A percentile compares a stretch with the other conserved stretches of the same genome.
Evolutionary conservation across 176 grass and related monocot species (phyloP).

Genomic region (Ensete glaucum): DNA sequence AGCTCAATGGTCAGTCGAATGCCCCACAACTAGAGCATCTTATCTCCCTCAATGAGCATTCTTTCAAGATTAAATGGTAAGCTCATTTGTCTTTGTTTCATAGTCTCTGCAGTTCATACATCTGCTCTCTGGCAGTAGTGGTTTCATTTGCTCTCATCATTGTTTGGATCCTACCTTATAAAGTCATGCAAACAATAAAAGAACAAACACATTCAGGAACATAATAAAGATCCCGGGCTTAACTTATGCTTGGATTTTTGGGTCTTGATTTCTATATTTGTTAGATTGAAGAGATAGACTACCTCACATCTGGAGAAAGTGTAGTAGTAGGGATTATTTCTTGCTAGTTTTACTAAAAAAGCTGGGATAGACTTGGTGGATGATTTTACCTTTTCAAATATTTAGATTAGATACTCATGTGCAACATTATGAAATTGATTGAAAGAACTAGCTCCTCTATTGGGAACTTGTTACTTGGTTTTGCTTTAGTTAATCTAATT

Average conservation of each 20-base stretch:
- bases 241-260: not conserved
- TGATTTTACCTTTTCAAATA: too few relatives aligned
- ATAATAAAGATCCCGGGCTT: not conserved
- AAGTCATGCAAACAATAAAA: not conserved
- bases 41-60: conserved; percentile 45
- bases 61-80: conserved; percentile 66
- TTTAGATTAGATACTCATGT: too few relatives aligned
- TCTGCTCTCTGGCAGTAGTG: not conserved
- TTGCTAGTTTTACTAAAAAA: too few relatives aligned
- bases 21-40: conserved; percentile 70
- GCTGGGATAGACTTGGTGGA: too few relatives aligned
- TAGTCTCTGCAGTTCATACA: not conserved
- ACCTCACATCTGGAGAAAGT: too few relatives aligned
- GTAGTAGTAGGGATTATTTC: too few relatives aligned
- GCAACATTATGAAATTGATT: too few relatives aligned
- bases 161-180: not conserved
- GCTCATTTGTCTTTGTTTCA: conserved; percentile 20
- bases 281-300: not conserved
- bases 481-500: not conserved
- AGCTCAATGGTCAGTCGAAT: conserved; percentile 63
- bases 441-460: not conserved
- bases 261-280: not conserved
- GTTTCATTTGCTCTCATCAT: not conserved
- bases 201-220: not conserved
- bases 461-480: not conserved